Base-by-base conservation (phyloP, 192 early-diverging fungal genomes). In the Rhizophagus clarus region DNA sequence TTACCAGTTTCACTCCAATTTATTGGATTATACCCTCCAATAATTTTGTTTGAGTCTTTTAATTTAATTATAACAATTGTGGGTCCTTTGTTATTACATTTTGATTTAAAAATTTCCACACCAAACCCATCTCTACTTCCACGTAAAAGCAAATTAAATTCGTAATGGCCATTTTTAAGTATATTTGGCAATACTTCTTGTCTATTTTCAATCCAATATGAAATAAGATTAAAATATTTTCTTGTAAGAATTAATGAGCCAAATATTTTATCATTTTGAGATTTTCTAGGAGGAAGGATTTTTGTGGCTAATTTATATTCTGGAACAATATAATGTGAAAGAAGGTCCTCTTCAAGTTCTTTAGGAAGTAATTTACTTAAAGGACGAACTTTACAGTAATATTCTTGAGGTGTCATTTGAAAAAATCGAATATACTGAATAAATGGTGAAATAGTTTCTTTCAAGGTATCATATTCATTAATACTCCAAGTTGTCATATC, bases 11-110 rank as follows among this genome's bases (percentile, higher is more conserved):
- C 11, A 9, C 24, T 61, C 34, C 34, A 61, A 14, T 8, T 34
- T 26, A 76, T 26, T 11, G 77, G 77, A 34, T 62, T 79, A 20
- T 79, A 79, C 14, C 77, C 77, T 10, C 77, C 77, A 60, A 79
- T 17, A 15, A 51, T 32, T 28, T 12, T 64, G n/a, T 31, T 4
- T 12, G 51, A 11, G 32, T 66, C 7, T 29, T 29, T 12, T 56
- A 60, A 6, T 37, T 66, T 77, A 14, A 45, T 24, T 26, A 47
- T 12, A 12, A 49, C 24, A 29, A 72, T 28, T 12, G n/a, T 72
- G 14, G 71, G 26, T 15, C 74, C 74, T 62, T 75, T 75, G 24
- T 75, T 10, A 75, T 62, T 34, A 2, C 32, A 34, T 2, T 34
- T 34, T n/a, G 14, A 32, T 22, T 17, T 7, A 70, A 79, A 66